Conservation (phyloP, 495 filamentous ascomycete genomes). For the Aspergillus asperescens region DNA sequence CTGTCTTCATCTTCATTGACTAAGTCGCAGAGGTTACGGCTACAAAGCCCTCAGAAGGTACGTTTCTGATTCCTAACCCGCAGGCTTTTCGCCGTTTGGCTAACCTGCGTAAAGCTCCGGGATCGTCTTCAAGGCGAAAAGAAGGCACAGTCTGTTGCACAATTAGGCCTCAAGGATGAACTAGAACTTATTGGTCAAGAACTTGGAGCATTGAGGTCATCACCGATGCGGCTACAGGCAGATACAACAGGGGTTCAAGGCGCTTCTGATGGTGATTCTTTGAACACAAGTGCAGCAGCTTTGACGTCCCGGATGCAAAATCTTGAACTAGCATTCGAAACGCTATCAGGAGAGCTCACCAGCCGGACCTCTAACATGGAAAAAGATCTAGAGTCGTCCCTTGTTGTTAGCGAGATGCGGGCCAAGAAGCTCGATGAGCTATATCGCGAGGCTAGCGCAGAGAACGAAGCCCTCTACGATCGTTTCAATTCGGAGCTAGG, state of each 20-base stretch:
- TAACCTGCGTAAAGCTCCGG: conserved; percentile 49
- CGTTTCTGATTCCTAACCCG: background rate
- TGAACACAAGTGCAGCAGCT: conserved; percentile 27
- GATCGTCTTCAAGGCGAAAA: conserved; percentile 82
- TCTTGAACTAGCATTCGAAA: conserved; percentile 61
- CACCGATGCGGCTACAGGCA: conserved; percentile 22
- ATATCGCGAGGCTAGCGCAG: conserved; percentile 80
- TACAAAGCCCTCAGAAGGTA: conserved; percentile 84
- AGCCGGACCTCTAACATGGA: conserved; percentile 56
- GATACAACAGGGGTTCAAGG: conserved; percentile 9
- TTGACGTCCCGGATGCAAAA: conserved; percentile 52
- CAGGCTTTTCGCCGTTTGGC: background rate
- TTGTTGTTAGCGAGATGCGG: conserved; percentile 69
- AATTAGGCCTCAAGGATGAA: conserved; percentile 66
- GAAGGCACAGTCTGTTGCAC: conserved; percentile 61
- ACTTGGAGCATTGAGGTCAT: conserved; percentile 56
- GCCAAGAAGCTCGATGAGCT: conserved; percentile 81
- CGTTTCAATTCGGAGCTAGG: conserved; percentile 86
- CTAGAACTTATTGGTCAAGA: conserved; percentile 79
- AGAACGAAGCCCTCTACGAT: conserved; percentile 92
- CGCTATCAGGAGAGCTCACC: conserved; percentile 55
- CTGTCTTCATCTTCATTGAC: conserved; percentile 34
- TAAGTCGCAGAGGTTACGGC: conserved; percentile 62
- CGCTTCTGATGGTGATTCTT: conserved; percentile 13
- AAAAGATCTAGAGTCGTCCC: conserved; percentile 60